These are phyloP conservation scores for Pilaira anomala DNA, from an alignment of 192 early-diverging fungal genomes.

Conservation along the genomic window DNA sequence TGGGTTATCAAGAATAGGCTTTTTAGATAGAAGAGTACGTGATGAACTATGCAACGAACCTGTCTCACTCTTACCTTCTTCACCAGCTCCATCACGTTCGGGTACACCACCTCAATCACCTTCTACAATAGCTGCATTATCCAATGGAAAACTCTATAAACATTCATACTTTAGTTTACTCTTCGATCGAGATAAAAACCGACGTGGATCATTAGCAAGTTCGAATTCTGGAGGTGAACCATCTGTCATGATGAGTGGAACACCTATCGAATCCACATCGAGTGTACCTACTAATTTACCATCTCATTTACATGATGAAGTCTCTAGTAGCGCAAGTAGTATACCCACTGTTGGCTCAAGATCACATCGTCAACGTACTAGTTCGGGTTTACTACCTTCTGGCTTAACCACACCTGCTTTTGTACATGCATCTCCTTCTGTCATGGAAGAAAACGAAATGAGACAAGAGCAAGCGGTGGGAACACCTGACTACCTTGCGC, in stretches of 20 bases:
- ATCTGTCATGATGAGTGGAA: not conserved
- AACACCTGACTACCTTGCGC: slow-evolving; percentile 89
- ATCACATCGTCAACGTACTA: slow-evolving; percentile 6
- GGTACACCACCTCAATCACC: slow-evolving; percentile 34
- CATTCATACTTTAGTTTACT: slow-evolving; percentile 39
- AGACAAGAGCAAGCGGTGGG: slow-evolving; percentile 49
- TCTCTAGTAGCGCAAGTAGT: not conserved
- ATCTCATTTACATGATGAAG: not conserved
- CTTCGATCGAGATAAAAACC: slow-evolving; percentile 37
- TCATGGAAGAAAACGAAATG: not conserved
- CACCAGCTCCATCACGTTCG: slow-evolving; percentile 30
- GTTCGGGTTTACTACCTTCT: slow-evolving; percentile 5
- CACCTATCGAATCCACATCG: too few species aligned
- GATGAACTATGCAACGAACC: slow-evolving; percentile 39
- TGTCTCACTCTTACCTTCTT: not conserved
- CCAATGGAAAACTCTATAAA: slow-evolving; percentile 22
- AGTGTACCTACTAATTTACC: too few species aligned
- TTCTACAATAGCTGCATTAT: slow-evolving; percentile 19
- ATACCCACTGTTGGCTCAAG: not conserved
- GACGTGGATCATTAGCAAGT: slow-evolving; percentile 48
- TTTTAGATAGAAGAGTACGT: slow-evolving; percentile 71
- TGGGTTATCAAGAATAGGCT: slow-evolving; percentile 80
- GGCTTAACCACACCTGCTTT: slow-evolving; percentile 10
- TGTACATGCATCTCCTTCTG: not conserved
- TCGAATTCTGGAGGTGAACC: slow-evolving; percentile 36